Evolutionary conservation across 2,329 filamentous ascomycete genomes (phyloP).

Genomic region (Beauveria rudraprayagi): DNA sequence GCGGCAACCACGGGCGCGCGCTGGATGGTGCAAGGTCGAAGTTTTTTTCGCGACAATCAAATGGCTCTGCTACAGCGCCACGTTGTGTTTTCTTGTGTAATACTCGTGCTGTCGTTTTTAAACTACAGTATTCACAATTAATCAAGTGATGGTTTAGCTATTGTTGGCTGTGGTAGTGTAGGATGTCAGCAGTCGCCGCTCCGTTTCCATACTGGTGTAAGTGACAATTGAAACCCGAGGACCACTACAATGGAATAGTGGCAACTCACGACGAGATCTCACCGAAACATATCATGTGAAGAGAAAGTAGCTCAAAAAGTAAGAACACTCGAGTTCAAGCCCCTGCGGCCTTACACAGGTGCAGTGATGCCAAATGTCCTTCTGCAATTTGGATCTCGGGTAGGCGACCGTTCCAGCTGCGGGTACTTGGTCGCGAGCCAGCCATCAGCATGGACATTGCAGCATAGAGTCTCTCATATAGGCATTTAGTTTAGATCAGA

Average conservation of each 20-base stretch:
- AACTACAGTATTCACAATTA: too few species aligned
- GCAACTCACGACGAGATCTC: too few species aligned
- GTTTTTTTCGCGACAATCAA: too few species aligned
- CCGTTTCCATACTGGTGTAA: fast-evolving
- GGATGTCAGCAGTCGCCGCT: too few species aligned
- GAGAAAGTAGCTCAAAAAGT: neutral
- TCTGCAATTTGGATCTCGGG: neutral
- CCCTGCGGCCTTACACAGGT: neutral
- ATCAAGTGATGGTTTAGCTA: too few species aligned
- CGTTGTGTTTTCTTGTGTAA: too few species aligned
- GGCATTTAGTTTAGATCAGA: neutral
- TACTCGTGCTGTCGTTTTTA: too few species aligned
- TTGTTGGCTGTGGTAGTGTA: too few species aligned
- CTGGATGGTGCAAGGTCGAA: neutral
- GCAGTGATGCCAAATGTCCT: neutral
- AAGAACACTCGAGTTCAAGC: too few species aligned
- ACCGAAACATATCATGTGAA: neutral
- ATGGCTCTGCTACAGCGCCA: neutral
- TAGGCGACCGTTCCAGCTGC: neutral
- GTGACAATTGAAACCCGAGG: too few species aligned
- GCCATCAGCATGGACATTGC: too few species aligned
- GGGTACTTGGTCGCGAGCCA: neutral
- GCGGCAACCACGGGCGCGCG: neutral
- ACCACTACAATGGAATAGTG: too few species aligned
- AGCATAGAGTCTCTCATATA: neutral